Base-by-base conservation (phyloP, 1,284 basidiomycete genomes). In the Heterobasidion occidentale region DNA sequence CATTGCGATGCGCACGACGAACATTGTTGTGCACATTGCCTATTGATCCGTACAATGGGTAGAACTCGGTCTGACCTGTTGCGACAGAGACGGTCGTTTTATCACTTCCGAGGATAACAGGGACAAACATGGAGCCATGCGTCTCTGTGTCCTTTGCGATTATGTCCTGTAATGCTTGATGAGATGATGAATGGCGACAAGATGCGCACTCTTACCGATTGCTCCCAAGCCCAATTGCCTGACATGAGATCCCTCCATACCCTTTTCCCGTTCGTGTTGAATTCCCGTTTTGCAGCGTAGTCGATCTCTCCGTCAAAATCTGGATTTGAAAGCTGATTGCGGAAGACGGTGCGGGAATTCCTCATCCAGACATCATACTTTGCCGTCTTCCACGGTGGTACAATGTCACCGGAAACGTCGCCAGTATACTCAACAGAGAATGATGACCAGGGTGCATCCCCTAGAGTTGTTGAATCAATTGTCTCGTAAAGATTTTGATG, bases 41-140 rank as follows among this genome's bases (percentile, higher is more conserved):
- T 2, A 61, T 52, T 17, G 62, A 63, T 5, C 61, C 17, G 51
- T 65, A 66, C 0, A 66, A 33, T 1, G 63, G 65, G 46, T 65
- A 42, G n/a, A 56, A 66, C 12, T 66, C 60, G 7, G 48, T 59
- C 3, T 66, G 57, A 1, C 65, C 65, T 2, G 62, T 66, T 9
- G 62, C 63, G 8, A 65, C 64, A 3, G 63, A 66, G 20, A 66
- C 64, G 9, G 64, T 65, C 1, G 64, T 66, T 48, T 66, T 66
- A 46, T 66, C 61, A 36, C 59, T 61, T 14, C 64, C 63, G 7
- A 61, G 50, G 27, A 66, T 60, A 27, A 60, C 47, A 7, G 62
- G 55, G 12, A 58, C 56, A 9, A 42, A 42, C 6, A 42, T 42
- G 38, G 38, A 11, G 12, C 60, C 62, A 36, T 59, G 44, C 1